Conservation (phyloP, 2,329 filamentous ascomycete species). For the Fusarium coffeatum region DNA sequence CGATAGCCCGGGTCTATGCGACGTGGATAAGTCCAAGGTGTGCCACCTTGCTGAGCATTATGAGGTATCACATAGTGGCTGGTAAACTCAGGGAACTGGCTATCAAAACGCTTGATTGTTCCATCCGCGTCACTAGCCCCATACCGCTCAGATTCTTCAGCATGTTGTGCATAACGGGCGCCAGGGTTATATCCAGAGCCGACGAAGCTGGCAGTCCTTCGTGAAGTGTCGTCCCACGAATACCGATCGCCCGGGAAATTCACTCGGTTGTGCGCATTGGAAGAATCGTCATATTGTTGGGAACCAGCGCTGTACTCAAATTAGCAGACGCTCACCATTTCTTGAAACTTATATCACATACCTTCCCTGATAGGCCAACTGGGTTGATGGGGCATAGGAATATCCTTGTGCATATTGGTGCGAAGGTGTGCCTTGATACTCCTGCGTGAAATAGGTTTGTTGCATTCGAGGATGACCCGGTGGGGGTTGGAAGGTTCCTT, state of each 20-base stretch:
- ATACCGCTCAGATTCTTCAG: not conserved
- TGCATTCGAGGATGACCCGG: not conserved
- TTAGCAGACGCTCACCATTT: not conserved
- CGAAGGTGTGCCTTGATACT: not conserved
- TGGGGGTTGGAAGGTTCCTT: not conserved
- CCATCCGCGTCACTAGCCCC: not conserved
- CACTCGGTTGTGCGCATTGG: not conserved
- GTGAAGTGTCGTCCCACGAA: not conserved
- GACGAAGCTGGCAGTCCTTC: constrained; percentile 19
- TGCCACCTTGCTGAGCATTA: not conserved
- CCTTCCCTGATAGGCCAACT: constrained; percentile 28
- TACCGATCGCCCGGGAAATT: constrained; percentile 1
- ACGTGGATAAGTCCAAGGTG: not conserved
- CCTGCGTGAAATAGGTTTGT: not conserved
- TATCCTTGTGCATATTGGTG: not conserved
- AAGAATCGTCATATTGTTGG: not conserved
- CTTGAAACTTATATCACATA: not conserved
- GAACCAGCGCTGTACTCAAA: not conserved
- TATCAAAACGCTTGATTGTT: constrained; percentile 12
- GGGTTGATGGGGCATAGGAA: constrained; percentile 5
- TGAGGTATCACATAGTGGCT: not conserved
- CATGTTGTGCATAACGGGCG: not conserved
- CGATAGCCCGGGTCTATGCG: not conserved
- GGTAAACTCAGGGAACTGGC: not conserved
- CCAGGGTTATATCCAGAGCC: not conserved